phyloP scores from a whole-genome alignment of 2,329 filamentous ascomycete species.

The Aspergillus ibericus region DNA sequence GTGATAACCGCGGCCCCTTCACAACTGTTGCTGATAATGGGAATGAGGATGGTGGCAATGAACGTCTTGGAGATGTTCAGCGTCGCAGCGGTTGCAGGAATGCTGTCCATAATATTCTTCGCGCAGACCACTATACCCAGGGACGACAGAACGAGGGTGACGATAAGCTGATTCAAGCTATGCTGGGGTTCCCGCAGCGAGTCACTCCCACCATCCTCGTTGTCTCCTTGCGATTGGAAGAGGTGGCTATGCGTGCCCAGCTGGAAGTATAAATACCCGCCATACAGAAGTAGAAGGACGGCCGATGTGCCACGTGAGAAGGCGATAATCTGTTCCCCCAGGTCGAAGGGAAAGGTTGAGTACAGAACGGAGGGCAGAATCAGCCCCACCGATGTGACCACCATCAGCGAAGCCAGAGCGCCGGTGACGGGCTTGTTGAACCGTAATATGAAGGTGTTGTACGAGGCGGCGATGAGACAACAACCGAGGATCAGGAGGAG shows the following conservation, averaged over 20 bases:
- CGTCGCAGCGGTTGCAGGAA: slow-evolving; percentile 63
- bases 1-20: slow-evolving; percentile 70
- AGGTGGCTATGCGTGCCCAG: slow-evolving; percentile 68
- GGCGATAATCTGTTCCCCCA: slow-evolving; percentile 59
- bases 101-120: slow-evolving; percentile 68
- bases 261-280: slow-evolving; percentile 70
- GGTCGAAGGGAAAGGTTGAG: slow-evolving; percentile 50
- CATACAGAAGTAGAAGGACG: slow-evolving; percentile 67
- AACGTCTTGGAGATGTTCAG: slow-evolving; percentile 69
- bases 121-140: slow-evolving; percentile 66
- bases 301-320: slow-evolving; percentile 70
- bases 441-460: slow-evolving; percentile 64
- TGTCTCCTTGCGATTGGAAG: slow-evolving; percentile 50
- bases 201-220: slow-evolving; percentile 8
- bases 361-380: slow-evolving; percentile 71
- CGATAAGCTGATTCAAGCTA: neutral
- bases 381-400: slow-evolving; percentile 67
- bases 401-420: slow-evolving; percentile 61
- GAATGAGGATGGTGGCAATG: slow-evolving; percentile 70
- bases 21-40: slow-evolving; percentile 71
- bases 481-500: slow-evolving; percentile 73
- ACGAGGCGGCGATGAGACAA: slow-evolving; percentile 69
- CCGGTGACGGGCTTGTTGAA: slow-evolving; percentile 39
- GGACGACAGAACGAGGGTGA: slow-evolving; percentile 38
- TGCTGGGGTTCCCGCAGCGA: neutral